phyloP scores from a whole-genome alignment of 495 filamentous ascomycete species.

The Aspergillus nanangensis region DNA sequence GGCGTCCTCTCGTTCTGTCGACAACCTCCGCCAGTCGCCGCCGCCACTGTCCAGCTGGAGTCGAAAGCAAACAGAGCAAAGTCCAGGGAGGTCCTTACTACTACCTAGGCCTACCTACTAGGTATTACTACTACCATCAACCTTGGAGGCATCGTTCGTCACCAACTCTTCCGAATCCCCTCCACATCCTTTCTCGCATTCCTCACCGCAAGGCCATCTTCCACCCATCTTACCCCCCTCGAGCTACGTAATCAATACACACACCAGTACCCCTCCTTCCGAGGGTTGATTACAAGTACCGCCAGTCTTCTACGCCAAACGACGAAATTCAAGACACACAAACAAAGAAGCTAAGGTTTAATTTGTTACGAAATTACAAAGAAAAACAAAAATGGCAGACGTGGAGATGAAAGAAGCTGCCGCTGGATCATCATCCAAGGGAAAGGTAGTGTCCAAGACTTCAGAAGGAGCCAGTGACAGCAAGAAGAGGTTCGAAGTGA shows the following conservation, averaged over 20 bases:
- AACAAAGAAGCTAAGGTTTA: not conserved
- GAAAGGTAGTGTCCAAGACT: constrained; percentile 58
- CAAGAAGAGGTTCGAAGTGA: constrained; percentile 96
- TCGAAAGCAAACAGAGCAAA: constrained; percentile 14
- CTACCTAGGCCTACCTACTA: not conserved
- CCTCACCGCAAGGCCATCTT: no score
- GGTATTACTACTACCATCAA: not conserved
- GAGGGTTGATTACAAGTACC: not conserved
- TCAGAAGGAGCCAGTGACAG: constrained; percentile 55
- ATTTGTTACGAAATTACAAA: not conserved
- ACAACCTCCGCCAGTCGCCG: no score
- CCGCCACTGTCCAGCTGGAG: not conserved
- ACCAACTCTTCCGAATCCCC: no score
- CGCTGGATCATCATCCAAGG: constrained; percentile 43
- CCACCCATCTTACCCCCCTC: constrained; percentile 3
- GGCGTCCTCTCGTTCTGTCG: not conserved
- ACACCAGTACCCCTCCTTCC: constrained; percentile 8
- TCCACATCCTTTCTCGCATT: no score
- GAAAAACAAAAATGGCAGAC: constrained; percentile 69
- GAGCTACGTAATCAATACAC: constrained; percentile 14
- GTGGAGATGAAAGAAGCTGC: constrained; percentile 92
- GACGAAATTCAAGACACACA: not conserved
- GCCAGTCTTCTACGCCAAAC: not conserved
- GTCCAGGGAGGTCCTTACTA: not conserved
- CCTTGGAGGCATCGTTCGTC: not conserved